Conservation (phyloP, 257 asterid genomes). For the Fraxinus americana region DNA sequence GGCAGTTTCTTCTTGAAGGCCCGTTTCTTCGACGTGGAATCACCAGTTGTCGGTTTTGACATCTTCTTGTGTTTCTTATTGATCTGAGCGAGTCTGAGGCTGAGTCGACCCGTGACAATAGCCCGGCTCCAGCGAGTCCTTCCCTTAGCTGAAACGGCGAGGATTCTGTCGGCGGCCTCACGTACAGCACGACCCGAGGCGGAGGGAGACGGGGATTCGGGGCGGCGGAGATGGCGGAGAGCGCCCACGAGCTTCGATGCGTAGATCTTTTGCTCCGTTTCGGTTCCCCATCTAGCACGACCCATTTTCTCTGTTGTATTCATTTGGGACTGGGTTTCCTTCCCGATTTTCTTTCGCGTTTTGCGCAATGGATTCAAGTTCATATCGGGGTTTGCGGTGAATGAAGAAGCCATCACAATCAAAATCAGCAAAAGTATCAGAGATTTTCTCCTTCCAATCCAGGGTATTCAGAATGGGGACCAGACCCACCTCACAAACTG, state of each 20-base stretch:
- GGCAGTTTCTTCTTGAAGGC: constrained; percentile 44
- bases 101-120: constrained; percentile 63
- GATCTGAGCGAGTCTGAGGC: constrained; percentile 56
- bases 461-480: background rate
- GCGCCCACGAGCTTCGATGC: constrained; percentile 68
- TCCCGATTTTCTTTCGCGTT: constrained; percentile 52
- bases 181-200: constrained; percentile 49
- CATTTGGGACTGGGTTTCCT: constrained; percentile 14
- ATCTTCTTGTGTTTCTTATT: constrained; percentile 51
- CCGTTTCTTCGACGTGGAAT: constrained; percentile 34
- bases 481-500: background rate
- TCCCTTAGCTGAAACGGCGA: constrained; percentile 74
- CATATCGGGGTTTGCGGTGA: constrained; percentile 35
- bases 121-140: constrained; percentile 82
- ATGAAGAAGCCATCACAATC: constrained; percentile 49
- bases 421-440: background rate
- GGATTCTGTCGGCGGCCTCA: constrained; percentile 73
- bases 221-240: constrained; percentile 54
- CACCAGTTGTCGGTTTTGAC: constrained; percentile 31
- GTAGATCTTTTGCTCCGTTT: constrained; percentile 59
- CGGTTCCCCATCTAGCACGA: constrained; percentile 50
- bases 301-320: constrained; percentile 3
- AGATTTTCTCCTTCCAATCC: background rate
- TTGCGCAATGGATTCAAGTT: constrained; percentile 46
- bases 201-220: constrained; percentile 23